Evolutionary conservation across 2,329 filamentous ascomycete genomes (phyloP).

Genomic region (Penicillium sp.): DNA sequence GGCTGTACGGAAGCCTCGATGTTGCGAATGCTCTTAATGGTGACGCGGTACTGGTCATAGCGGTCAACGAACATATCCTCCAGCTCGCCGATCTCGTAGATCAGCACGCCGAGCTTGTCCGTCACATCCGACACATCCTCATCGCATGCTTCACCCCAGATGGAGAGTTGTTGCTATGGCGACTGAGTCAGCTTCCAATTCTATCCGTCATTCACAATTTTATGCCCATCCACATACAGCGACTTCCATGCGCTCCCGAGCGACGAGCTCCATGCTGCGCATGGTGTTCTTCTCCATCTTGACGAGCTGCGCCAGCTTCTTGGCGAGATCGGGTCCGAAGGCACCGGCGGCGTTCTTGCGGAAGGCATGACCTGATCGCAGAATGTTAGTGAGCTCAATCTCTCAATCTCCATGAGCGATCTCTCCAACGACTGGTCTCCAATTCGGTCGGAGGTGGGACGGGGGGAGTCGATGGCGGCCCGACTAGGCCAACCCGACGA

Average conservation of each 20-base stretch:
- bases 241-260: constrained; percentile 95
- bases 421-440: background rate
- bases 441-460: background rate
- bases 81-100: constrained; percentile 97
- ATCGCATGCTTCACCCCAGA: constrained; percentile 94
- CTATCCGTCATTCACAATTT: background rate
- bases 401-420: background rate
- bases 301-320: constrained; percentile 95
- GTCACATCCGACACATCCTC: constrained; percentile 98
- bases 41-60: constrained; percentile 98
- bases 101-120: constrained; percentile 94
- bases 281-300: constrained; percentile 99
- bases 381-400: constrained; percentile 16
- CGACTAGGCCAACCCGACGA: constrained; percentile 8
- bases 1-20: constrained; percentile 98
- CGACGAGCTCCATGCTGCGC: constrained; percentile 94
- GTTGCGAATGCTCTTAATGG: constrained; percentile 98
- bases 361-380: constrained; percentile 60
- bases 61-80: constrained; percentile 98
- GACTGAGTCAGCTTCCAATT: constrained; percentile 18
- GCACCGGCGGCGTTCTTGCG: constrained; percentile 52
- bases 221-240: constrained; percentile 63
- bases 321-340: constrained; percentile 78
- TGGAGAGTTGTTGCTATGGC: constrained; percentile 88
- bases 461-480: constrained; percentile 1